These are phyloP conservation scores for Polychaeton citri DNA, from an alignment of 2,329 filamentous ascomycete genomes.

Conservation along the genomic window DNA sequence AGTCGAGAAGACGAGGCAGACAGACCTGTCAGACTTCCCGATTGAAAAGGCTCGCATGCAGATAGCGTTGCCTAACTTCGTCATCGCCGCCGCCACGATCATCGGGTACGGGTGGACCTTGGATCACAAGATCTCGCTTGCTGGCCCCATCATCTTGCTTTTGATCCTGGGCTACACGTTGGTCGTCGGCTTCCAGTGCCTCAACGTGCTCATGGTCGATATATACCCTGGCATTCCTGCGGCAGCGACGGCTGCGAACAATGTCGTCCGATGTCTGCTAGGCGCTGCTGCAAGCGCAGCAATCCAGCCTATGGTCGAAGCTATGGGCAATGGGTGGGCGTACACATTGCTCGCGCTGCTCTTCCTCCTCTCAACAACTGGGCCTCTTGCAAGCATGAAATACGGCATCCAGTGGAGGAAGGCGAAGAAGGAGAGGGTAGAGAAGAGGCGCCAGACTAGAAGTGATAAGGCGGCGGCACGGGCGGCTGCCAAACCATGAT, in stretches of 20 bases:
- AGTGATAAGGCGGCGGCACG: not conserved
- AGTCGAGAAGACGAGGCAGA: conserved; percentile 20
- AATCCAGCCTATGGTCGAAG: conserved; percentile 25
- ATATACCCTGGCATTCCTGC: conserved; percentile 28
- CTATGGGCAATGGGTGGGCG: conserved; percentile 29
- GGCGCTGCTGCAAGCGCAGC: conserved; percentile 29
- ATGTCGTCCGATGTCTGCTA: conserved; percentile 29
- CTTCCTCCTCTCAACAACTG: conserved; percentile 8
- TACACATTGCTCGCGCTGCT: conserved; percentile 25
- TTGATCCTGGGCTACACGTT: conserved; percentile 22
- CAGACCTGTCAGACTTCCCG: conserved; percentile 27
- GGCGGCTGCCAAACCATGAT: not conserved
- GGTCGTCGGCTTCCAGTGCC: conserved; percentile 28
- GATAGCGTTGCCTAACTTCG: conserved; percentile 25
- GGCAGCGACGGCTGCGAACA: conserved; percentile 31
- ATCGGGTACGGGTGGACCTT: conserved; percentile 31
- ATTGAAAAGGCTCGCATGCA: conserved; percentile 31
- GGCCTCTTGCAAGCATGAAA: conserved; percentile 10
- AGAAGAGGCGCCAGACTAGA: conserved; percentile 1
- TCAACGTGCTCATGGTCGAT: conserved; percentile 35
- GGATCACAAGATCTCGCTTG: conserved; percentile 15
- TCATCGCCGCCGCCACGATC: conserved; percentile 17
- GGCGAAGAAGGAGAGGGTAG: conserved; percentile 12
- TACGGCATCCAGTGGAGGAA: conserved; percentile 17
- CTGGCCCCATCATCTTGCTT: conserved; percentile 14